Evolutionary conservation across 805 yeast species (phyloP).

Genomic region (Kluyveromyces starmeri): DNA sequence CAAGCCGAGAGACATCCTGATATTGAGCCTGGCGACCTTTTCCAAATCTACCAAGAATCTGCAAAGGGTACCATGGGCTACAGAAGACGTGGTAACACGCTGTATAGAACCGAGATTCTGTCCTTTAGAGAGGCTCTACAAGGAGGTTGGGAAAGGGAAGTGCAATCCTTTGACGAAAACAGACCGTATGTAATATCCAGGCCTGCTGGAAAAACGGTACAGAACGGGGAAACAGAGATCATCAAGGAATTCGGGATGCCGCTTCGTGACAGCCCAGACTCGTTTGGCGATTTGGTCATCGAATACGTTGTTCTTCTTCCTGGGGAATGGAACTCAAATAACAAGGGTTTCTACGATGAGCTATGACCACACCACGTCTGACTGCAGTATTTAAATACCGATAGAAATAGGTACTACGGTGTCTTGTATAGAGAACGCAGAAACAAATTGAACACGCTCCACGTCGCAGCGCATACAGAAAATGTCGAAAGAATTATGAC

Average conservation of each 20-base stretch:
- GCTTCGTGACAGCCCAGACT: constrained; percentile 34
- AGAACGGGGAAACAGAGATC: constrained; percentile 63
- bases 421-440: not conserved
- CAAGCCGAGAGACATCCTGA: constrained; percentile 85
- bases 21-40: constrained; percentile 70
- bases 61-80: constrained; percentile 58
- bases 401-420: too few species aligned
- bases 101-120: constrained; percentile 76
- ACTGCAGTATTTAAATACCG: too few species aligned
- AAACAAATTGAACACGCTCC: not conserved
- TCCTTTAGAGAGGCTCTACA: constrained; percentile 58
- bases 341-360: constrained; percentile 6
- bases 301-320: constrained; percentile 43
- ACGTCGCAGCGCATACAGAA: constrained; percentile 2
- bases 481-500: constrained; percentile 30
- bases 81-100: constrained; percentile 63
- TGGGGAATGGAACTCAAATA: constrained; percentile 7
- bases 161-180: constrained; percentile 58
- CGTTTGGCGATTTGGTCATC: constrained; percentile 45
- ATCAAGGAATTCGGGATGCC: constrained; percentile 87
- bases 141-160: constrained; percentile 74
- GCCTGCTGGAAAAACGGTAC: constrained; percentile 40
- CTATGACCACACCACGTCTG: not conserved
- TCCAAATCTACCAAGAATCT: constrained; percentile 52
- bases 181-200: constrained; percentile 42